phyloP scores from a whole-genome alignment of 2,329 filamentous ascomycete species.

The Aphanocladium album region DNA sequence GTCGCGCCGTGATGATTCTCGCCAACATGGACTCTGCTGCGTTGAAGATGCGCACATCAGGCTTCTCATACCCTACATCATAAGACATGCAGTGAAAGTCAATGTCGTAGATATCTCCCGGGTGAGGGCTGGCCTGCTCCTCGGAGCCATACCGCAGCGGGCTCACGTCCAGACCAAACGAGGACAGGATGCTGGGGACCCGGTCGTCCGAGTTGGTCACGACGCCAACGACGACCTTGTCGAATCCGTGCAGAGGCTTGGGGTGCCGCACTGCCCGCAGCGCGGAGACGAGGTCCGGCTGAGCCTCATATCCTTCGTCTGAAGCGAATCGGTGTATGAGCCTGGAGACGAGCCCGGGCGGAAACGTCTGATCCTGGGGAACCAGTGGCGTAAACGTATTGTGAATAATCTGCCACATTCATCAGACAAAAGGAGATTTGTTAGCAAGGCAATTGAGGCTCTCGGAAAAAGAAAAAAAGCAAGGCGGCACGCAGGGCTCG shows the following conservation, averaged over 20 bases:
- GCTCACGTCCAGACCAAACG: slow-evolving; percentile 46
- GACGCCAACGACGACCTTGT: slow-evolving; percentile 46
- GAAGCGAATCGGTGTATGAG: slow-evolving; percentile 51
- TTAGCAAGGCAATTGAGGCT: not conserved
- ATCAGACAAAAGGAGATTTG: not conserved
- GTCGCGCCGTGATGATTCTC: slow-evolving; percentile 21
- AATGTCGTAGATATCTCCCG: slow-evolving; percentile 29
- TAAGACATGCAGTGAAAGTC: slow-evolving; percentile 60
- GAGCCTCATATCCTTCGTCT: slow-evolving; percentile 46
- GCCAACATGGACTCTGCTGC: slow-evolving; percentile 44
- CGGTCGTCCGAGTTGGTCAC: slow-evolving; percentile 61
- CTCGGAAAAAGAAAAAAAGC: too few relatives aligned
- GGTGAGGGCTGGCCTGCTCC: not conserved
- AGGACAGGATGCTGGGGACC: slow-evolving; percentile 48
- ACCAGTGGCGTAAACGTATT: slow-evolving; percentile 45
- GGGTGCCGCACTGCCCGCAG: slow-evolving; percentile 35
- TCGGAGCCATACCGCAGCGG: slow-evolving; percentile 26
- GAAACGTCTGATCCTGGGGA: slow-evolving; percentile 29
- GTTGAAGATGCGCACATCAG: slow-evolving; percentile 49
- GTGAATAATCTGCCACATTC: slow-evolving; percentile 54
- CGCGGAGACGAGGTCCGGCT: slow-evolving; percentile 39
- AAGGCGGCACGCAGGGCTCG: not conserved
- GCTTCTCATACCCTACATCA: slow-evolving; percentile 57
- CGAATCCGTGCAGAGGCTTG: slow-evolving; percentile 21
- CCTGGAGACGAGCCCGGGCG: slow-evolving; percentile 38